These are phyloP conservation scores for Cupressus sempervirens DNA, from an alignment of 75 land plant genomes.

Conservation along the genomic window DNA sequence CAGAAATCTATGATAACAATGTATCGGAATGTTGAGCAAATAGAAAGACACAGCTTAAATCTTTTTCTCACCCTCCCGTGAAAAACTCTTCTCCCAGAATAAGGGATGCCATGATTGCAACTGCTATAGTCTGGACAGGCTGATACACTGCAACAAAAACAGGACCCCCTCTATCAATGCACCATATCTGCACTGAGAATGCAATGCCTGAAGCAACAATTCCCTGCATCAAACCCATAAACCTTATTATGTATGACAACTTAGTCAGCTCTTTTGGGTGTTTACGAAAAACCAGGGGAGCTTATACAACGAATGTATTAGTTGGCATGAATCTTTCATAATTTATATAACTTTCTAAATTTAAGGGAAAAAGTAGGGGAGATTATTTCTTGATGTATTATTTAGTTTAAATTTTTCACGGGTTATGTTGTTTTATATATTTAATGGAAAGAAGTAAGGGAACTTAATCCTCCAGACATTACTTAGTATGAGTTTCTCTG, in stretches of 20 bases:
- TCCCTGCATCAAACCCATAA: conserved; percentile 45
- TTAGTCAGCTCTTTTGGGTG: not conserved
- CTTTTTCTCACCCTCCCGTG: conserved; percentile 65
- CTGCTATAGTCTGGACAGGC: conserved; percentile 88
- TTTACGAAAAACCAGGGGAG: not conserved
- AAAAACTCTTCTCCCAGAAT: conserved; percentile 81
- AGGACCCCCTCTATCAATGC: conserved; percentile 88
- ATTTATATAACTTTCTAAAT: too few relatives aligned
- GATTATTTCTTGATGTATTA: too few relatives aligned
- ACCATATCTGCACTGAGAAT: conserved; percentile 92
- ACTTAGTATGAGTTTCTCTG: too few relatives aligned
- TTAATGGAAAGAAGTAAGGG: too few relatives aligned
- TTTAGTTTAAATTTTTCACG: too few relatives aligned
- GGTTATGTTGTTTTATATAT: too few relatives aligned
- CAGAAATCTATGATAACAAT: too few relatives aligned
- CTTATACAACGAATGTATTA: not conserved
- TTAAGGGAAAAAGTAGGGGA: too few relatives aligned
- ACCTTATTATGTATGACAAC: not conserved
- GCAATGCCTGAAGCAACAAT: conserved; percentile 85
- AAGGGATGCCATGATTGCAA: conserved; percentile 72
- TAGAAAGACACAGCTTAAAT: not conserved
- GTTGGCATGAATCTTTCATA: too few relatives aligned
- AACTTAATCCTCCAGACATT: too few relatives aligned
- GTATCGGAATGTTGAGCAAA: too few relatives aligned
- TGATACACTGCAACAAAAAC: conserved; percentile 89